These are phyloP conservation scores for Termitomyces sp. DNA, from an alignment of 768 basidiomycete species.

Conservation along the genomic window DNA sequence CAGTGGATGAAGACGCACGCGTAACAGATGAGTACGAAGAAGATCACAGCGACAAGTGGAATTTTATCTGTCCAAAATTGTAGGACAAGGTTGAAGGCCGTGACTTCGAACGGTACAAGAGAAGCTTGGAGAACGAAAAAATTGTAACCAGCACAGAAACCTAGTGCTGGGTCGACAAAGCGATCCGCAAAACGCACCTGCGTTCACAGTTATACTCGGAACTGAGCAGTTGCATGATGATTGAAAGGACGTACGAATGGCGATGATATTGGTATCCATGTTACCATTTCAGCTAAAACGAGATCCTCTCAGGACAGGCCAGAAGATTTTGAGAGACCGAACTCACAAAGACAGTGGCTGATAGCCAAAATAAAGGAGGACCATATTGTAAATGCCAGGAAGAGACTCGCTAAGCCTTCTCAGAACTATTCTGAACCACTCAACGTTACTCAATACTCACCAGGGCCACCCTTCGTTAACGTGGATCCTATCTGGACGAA, in stretches of 20 bases:
- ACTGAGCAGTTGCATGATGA: not conserved
- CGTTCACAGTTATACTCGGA: not conserved
- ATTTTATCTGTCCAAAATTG: constrained; percentile 51
- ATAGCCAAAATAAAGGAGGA: constrained; percentile 42
- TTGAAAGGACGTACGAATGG: constrained; percentile 47
- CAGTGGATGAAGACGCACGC: constrained; percentile 24
- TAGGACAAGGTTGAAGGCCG: constrained; percentile 48
- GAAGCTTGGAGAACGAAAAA: constrained; percentile 49
- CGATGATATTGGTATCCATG: constrained; percentile 75
- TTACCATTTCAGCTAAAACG: constrained; percentile 67
- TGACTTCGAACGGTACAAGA: constrained; percentile 44
- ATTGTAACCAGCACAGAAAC: constrained; percentile 51
- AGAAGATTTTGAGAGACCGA: not conserved
- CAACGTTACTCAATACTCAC: constrained; percentile 22
- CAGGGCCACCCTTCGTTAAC: constrained; percentile 59
- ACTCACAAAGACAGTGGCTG: constrained; percentile 41
- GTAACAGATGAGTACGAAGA: constrained; percentile 35
- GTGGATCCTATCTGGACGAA: constrained; percentile 69
- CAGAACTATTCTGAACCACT: not conserved
- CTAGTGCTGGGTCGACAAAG: constrained; percentile 53
- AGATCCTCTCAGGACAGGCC: not conserved
- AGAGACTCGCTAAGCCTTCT: constrained; percentile 33
- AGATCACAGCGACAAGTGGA: constrained; percentile 38
- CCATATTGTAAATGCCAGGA: constrained; percentile 47
- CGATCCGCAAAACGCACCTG: constrained; percentile 55